Conservation (phyloP, 164 flowering plant species). For the Vitis rupestris region DNA sequence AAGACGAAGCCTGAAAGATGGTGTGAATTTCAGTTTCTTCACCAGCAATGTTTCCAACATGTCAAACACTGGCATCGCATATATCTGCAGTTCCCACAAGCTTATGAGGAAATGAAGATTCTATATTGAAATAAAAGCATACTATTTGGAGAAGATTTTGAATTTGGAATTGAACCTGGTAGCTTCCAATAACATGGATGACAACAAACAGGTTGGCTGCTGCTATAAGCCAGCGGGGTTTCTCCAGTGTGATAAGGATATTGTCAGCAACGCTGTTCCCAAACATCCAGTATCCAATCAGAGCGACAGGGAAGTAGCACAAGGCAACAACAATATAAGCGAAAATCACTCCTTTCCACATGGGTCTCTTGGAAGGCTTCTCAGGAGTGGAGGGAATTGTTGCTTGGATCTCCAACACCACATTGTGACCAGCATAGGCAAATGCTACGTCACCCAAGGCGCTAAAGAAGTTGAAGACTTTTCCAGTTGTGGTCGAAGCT, state of each 20-base stretch:
- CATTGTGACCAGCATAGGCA: conserved; percentile 63
- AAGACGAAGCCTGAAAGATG: too few species aligned
- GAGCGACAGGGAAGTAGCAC: conserved; percentile 59
- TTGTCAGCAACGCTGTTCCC: conserved; percentile 52
- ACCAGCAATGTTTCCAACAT: too few species aligned
- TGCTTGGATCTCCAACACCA: conserved; percentile 62
- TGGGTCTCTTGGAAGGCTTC: conserved; percentile 49
- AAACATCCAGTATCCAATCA: conserved; percentile 37
- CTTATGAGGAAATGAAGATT: too few species aligned
- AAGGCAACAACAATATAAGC: conserved; percentile 48
- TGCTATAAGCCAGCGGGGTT: conserved; percentile 18
- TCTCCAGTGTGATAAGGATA: conserved; percentile 40
- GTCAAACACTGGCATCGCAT: too few species aligned
- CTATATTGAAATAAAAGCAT: too few species aligned
- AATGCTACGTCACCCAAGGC: conserved; percentile 55
- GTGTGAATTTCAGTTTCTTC: too few species aligned
- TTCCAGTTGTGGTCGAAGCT: conserved; percentile 13
- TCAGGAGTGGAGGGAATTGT: conserved; percentile 58
- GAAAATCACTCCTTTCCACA: conserved; percentile 57
- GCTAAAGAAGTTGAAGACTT: conserved; percentile 31
- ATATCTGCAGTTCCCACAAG: too few species aligned
- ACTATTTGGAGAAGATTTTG: too few species aligned
- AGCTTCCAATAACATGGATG: too few species aligned
- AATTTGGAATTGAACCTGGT: too few species aligned
- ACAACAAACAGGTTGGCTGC: too few species aligned